Base-by-base conservation (phyloP, 306 rosid genomes). In the Fagus sylvatica region DNA sequence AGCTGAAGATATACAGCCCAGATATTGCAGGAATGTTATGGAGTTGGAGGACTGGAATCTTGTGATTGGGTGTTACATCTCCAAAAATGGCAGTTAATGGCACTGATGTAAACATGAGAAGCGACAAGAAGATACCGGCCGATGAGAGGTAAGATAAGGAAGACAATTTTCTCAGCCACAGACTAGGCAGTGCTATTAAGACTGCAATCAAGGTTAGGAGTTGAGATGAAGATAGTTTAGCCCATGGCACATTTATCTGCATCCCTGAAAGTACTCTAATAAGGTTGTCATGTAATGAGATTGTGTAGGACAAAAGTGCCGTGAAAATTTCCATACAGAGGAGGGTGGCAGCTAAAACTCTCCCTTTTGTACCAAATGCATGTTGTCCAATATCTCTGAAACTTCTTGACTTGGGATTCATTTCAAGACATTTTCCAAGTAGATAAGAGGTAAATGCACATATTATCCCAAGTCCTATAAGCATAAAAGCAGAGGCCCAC, bases 231-330 rank as follows among this genome's bases (percentile, higher is more conserved):
- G 91, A 77, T 4, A 93, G 51, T 0, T 67, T 78, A 1, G 82
- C 76, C 60, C 88, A 41, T 0, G 86, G 69, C 17, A 87, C 8
- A 53, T 74, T 83, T 13, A 92, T 36, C 22, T 75, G 82, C 0
- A 60, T 78, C 40, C 90, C 90, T 0, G 79, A 0, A 77, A 93
- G 87, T 16, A 80, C 87, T 9, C 56, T 82, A 57, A 1, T 61
- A 54, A 93, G 66, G 76, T 90, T 93, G 83, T 93, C 97, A 4
- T 93, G 97, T 13, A 93, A 56, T 6, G 96, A 89, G 73, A 90
- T 93, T 34, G 97, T 93, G 87, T 89, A 93, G 78, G 97, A 93
- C 22, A 93, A 88, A 4, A 93, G 96, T 36, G 87, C 73, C 97
- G 90, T 86, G 85, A 93, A 90, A 54, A 93, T 89, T 51, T 90